Evolutionary conservation across 352 stramenopile genomes (phyloP).

Genomic region (Phytophthora macrochlamydospora): DNA sequence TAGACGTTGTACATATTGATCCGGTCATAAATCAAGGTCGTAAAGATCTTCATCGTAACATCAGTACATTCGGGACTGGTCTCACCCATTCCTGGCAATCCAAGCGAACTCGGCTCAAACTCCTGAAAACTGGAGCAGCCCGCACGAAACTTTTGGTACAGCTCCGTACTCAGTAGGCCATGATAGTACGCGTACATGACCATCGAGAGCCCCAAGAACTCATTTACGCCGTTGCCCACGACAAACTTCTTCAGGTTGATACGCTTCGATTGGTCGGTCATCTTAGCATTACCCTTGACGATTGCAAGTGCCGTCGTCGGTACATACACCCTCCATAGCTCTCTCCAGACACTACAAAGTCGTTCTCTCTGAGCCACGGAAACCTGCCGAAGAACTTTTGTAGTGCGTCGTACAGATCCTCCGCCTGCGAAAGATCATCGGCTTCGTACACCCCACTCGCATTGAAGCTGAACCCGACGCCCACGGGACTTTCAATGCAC

Average conservation of each 20-base stretch:
- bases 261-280: slow-evolving; percentile 12
- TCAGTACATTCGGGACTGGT: slow-evolving; percentile 32
- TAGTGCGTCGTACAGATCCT: slow-evolving; percentile 79
- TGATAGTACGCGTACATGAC: slow-evolving; percentile 85
- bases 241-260: slow-evolving; percentile 91
- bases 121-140: slow-evolving; percentile 54
- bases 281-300: slow-evolving; percentile 48
- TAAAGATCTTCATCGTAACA: slow-evolving; percentile 32
- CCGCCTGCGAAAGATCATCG: slow-evolving; percentile 73
- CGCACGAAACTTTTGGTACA: slow-evolving; percentile 61
- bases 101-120: slow-evolving; percentile 41
- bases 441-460: slow-evolving; percentile 64
- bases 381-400: slow-evolving; percentile 91
- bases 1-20: slow-evolving; percentile 83
- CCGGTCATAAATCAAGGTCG: slow-evolving; percentile 42
- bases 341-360: slow-evolving; percentile 84
- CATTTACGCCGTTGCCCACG: slow-evolving; percentile 77
- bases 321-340: slow-evolving; percentile 84
- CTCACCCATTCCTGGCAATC: slow-evolving; percentile 10
- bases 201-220: slow-evolving; percentile 59
- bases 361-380: slow-evolving; percentile 72
- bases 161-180: slow-evolving; percentile 68
- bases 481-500: slow-evolving; percentile 68
- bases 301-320: slow-evolving; percentile 62
- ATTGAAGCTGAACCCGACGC: slow-evolving; percentile 75